phyloP scores from a whole-genome alignment of 2,329 filamentous ascomycete species.

The Scolecobasidium constrictum region DNA sequence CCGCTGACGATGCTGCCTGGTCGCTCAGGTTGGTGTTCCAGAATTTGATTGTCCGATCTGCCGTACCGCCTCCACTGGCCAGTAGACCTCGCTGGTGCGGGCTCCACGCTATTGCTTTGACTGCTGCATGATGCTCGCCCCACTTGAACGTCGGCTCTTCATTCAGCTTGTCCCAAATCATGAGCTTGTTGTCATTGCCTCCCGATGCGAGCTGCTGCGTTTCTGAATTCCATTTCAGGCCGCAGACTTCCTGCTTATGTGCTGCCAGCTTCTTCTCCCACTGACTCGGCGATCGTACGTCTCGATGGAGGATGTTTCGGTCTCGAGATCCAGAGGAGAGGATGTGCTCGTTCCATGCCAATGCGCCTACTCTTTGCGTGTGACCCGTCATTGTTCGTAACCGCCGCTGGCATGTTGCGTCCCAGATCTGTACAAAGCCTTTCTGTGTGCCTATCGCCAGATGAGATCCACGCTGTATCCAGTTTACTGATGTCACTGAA shows the following conservation, averaged over 20 bases:
- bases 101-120: slow-evolving; percentile 97
- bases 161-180: slow-evolving; percentile 97
- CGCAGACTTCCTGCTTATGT: slow-evolving; percentile 97
- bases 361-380: slow-evolving; percentile 79
- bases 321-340: slow-evolving; percentile 91
- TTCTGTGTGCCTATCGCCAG: slow-evolving; percentile 91
- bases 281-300: slow-evolving; percentile 86
- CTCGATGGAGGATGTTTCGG: slow-evolving; percentile 86
- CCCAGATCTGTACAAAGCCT: slow-evolving; percentile 94
- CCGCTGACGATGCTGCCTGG: slow-evolving; percentile 14
- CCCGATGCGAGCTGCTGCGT: slow-evolving; percentile 91
- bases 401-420: slow-evolving; percentile 75
- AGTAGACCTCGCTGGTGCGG: slow-evolving; percentile 89
- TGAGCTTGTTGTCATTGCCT: slow-evolving; percentile 96
- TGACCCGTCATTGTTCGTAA: slow-evolving; percentile 95
- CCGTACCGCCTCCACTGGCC: slow-evolving; percentile 92
- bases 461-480: slow-evolving; percentile 96
- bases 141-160: slow-evolving; percentile 90
- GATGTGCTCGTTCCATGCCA: slow-evolving; percentile 98
- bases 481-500: slow-evolving; percentile 90
- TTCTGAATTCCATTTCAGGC: slow-evolving; percentile 92
- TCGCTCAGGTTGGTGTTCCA: slow-evolving; percentile 87
- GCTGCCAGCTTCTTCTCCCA: slow-evolving; percentile 79
- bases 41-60: slow-evolving; percentile 93
- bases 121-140: slow-evolving; percentile 86